Evolutionary conservation across 2,329 filamentous ascomycete genomes (phyloP), one percentile per base, ranked within the genome.

Genomic region (Penicillium crustosum): DNA sequence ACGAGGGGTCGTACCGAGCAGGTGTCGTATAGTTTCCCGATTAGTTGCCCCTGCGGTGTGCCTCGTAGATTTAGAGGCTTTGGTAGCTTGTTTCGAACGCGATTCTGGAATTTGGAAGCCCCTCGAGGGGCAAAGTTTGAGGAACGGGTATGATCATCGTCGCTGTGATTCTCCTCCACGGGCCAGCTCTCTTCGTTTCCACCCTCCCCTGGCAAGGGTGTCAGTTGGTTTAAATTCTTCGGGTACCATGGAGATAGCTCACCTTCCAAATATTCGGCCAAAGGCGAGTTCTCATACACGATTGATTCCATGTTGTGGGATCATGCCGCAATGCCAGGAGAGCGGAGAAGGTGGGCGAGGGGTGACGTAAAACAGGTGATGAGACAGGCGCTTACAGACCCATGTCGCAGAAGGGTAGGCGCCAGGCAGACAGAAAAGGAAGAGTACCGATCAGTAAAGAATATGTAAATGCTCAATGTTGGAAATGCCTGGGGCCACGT

Each of bases 231-330:
- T 60, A 47, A 23, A 49, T 58, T 43, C 43, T 35, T 49, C 8
- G 25, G 13, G 21, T 6, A 8, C 5, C 3, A 17, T 5, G 4
- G 10, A 21, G 17, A 50, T 47, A 56, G 76, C 81, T 70, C 77
- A 94, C 93, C 92, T 86, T 93, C 88, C 68, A 97, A 86, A 79
- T 94, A 94, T 70, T 90, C 87, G 73, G 91, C 92, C 77, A 97
- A 83, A 68, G 93, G 93, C 73, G 90, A 90, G 78, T 92, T 87
- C 78, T 94, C 86, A 78, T 89, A 90, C 68, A 96, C 86, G 69
- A 96, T 83, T 70, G 89, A 86, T 83, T 96, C 93, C 93, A 97
- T 94, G 75, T 68, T 76, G 64, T 60, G 58, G 59, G 62, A 63
- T 66, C 73, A 75, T 73, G 66, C 70, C 70, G 67, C 39, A 47